Evolutionary conservation across 148 eudicot genomes (phyloP).

Genomic region (Limonium bicolor): DNA sequence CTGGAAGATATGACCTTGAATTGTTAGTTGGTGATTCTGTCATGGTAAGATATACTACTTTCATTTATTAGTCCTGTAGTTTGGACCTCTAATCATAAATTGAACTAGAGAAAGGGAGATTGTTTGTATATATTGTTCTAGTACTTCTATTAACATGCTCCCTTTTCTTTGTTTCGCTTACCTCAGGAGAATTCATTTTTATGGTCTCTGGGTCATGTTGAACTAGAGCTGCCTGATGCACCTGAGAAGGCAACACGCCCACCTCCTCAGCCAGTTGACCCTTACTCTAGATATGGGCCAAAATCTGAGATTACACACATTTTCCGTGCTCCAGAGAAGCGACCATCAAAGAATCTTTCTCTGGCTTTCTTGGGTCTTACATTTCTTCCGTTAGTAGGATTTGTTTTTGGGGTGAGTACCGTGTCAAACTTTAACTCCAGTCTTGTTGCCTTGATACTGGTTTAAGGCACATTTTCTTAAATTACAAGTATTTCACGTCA

Average conservation of each 20-base stretch:
- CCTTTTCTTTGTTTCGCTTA: conserved; percentile 11
- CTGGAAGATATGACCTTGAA: conserved; percentile 65
- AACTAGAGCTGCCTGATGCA: conserved; percentile 75
- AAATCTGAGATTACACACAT: conserved; percentile 79
- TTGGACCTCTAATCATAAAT: no score
- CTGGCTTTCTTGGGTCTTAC: conserved; percentile 64
- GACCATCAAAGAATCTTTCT: conserved; percentile 63
- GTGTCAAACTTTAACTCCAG: neutral
- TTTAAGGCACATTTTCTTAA: neutral
- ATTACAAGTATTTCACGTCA: neutral
- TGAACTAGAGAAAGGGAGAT: no score
- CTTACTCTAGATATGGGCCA: conserved; percentile 66
- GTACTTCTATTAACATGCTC: no score
- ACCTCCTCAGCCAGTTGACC: conserved; percentile 65
- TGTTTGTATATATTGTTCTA: neutral
- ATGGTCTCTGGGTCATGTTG: conserved; percentile 54
- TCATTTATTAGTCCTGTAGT: no score
- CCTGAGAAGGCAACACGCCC: conserved; percentile 84
- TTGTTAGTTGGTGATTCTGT: conserved; percentile 74
- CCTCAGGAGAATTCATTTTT: conserved; percentile 83
- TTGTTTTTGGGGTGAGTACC: conserved; percentile 74
- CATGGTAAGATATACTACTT: conserved; percentile 36
- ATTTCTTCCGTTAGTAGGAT: conserved; percentile 62
- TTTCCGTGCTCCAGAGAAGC: conserved; percentile 75
- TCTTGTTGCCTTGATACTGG: neutral